Percentiles rank a stretch among this genome's conserved stretches.
These are phyloP conservation scores for Tulasnella calospora DNA, from an alignment of 768 basidiomycete species.

Conservation along the genomic window DNA sequence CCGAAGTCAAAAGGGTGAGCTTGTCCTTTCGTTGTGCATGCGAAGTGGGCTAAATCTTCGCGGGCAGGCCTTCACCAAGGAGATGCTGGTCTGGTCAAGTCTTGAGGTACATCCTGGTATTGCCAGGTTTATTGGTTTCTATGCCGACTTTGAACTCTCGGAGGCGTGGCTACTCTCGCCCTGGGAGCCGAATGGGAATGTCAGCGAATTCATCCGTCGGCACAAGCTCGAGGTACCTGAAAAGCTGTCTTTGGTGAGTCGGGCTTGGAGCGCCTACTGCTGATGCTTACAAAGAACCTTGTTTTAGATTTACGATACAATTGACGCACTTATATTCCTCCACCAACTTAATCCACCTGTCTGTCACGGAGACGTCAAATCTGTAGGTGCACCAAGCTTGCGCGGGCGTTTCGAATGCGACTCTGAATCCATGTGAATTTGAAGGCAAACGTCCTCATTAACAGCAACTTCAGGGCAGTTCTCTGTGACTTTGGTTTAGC, in stretches of 20 bases:
- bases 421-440: no score
- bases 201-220: not conserved
- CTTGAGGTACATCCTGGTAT: not conserved
- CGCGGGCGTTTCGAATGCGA: no score
- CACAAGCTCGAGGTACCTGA: not conserved
- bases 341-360: not conserved
- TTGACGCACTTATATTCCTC: not conserved
- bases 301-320: not conserved
- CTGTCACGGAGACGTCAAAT: not conserved
- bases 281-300: not conserved
- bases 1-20: not conserved
- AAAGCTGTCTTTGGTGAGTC: not conserved
- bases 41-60: not conserved
- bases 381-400: not conserved
- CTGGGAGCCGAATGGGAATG: not conserved
- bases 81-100: slow-evolving; percentile 2
- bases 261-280: not conserved
- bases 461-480: no score
- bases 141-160: not conserved
- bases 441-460: no score
- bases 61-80: not conserved
- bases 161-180: not conserved
- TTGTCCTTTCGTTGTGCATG: not conserved
- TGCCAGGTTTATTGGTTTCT: not conserved
- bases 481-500: no score